These are phyloP conservation scores for Colletotrichum simmondsii DNA, from an alignment of 2,329 filamentous ascomycete genomes.

Conservation along the genomic window DNA sequence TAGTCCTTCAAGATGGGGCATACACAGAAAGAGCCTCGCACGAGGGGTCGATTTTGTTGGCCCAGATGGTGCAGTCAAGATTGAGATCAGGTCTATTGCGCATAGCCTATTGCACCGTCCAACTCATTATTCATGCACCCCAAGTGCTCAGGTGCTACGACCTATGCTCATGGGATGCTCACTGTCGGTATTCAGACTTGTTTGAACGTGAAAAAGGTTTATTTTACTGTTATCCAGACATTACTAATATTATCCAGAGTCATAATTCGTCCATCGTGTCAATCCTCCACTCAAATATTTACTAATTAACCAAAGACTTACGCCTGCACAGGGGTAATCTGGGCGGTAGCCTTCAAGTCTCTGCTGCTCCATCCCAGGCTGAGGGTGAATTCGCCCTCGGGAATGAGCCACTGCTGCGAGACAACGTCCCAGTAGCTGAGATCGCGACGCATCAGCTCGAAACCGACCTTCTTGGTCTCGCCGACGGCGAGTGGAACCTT, in stretches of 20 bases:
- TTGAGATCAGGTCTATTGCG: no score
- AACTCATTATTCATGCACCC: no score
- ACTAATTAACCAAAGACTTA: background rate
- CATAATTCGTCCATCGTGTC: conserved; percentile 18
- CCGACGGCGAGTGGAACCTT: conserved; percentile 57
- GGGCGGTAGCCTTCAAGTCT: conserved; percentile 27
- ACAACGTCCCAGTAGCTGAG: conserved; percentile 60
- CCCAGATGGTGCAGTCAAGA: no score
- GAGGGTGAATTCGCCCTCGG: conserved; percentile 43
- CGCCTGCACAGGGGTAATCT: conserved; percentile 27
- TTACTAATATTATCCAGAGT: conserved; percentile 29
- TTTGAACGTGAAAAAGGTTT: background rate
- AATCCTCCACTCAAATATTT: background rate
- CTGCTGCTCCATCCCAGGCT: conserved; percentile 45
- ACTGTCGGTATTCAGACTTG: background rate
- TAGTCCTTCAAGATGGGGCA: no score
- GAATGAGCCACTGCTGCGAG: conserved; percentile 54
- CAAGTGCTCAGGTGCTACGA: no score
- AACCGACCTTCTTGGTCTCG: conserved; percentile 51
- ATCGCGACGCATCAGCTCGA: conserved; percentile 59
- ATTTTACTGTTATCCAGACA: conserved; percentile 15
- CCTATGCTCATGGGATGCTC: background rate
- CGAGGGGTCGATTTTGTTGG: no score
- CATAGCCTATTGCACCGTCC: no score
- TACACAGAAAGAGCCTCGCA: no score